These are phyloP conservation scores for Scutellaria minor DNA, from an alignment of 257 asterid species.

Conservation along the genomic window DNA sequence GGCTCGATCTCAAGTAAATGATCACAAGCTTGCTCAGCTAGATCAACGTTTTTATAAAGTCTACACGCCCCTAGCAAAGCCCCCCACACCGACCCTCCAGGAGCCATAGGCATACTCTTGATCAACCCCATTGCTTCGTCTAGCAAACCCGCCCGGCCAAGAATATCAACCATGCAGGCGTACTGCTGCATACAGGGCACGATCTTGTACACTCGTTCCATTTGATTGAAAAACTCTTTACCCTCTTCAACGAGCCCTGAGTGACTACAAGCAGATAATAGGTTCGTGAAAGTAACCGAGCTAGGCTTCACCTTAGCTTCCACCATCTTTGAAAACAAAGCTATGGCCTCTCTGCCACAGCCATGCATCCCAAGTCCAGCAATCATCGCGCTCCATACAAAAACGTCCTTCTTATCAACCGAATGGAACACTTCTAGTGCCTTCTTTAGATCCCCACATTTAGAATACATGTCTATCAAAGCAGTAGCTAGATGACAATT, in stretches of 20 bases:
- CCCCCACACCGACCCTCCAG: constrained; percentile 72
- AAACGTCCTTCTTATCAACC: constrained; percentile 57
- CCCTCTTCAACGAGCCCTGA: constrained; percentile 80
- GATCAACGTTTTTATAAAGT: constrained; percentile 57
- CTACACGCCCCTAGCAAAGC: constrained; percentile 79
- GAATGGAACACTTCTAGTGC: constrained; percentile 74
- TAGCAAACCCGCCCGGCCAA: constrained; percentile 78
- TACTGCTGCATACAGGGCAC: constrained; percentile 66
- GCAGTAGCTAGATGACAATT: constrained; percentile 71
- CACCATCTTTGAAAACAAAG: constrained; percentile 64
- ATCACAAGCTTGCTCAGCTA: constrained; percentile 64
- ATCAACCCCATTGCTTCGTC: constrained; percentile 63
- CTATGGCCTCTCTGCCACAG: constrained; percentile 62
- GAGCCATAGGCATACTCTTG: constrained; percentile 59
- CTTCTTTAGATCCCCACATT: constrained; percentile 76
- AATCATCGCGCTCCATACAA: constrained; percentile 85
- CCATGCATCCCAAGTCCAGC: constrained; percentile 88
- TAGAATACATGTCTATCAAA: constrained; percentile 76
- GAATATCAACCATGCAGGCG: constrained; percentile 80
- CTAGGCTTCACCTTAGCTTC: constrained; percentile 66
- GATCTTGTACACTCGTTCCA: constrained; percentile 56
- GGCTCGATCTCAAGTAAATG: constrained; percentile 70
- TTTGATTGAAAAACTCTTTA: constrained; percentile 48
- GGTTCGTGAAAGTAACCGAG: constrained; percentile 65
- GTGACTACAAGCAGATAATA: constrained; percentile 82